Evolutionary conservation across 169 alveolate genomes (phyloP).

Genomic region (Eimeria zaria): DNA sequence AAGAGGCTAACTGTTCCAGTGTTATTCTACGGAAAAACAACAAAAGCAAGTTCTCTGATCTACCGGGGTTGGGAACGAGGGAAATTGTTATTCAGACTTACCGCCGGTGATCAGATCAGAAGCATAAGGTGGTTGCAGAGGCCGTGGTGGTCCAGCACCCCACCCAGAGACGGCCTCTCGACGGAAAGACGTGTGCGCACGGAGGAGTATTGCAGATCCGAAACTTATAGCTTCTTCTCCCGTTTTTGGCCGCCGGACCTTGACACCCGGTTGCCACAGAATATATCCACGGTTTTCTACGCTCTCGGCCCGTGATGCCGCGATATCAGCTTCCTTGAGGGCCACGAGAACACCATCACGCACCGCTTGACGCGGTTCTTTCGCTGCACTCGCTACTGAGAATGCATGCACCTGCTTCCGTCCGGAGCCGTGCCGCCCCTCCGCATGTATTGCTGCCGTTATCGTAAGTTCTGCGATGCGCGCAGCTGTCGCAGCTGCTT

Average conservation of each 20-base stretch:
- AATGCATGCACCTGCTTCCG: not conserved
- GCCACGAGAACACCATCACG: not conserved
- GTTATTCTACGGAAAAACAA: not conserved
- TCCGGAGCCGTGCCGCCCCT: not conserved
- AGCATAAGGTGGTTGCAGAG: constrained; percentile 11
- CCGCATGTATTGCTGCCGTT: not conserved
- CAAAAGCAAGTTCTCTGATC: not conserved
- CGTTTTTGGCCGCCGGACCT: constrained; percentile 60
- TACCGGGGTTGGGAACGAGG: not conserved
- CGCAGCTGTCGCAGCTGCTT: constrained; percentile 60
- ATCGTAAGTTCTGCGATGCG: constrained; percentile 28
- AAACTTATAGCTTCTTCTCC: constrained; percentile 77
- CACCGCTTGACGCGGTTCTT: not conserved
- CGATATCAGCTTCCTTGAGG: constrained; percentile 29
- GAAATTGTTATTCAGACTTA: not conserved
- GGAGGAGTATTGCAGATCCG: constrained; percentile 76
- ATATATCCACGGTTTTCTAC: constrained; percentile 38
- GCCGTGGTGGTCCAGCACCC: not conserved
- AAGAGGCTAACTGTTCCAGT: not conserved
- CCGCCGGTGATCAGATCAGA: constrained; percentile 64
- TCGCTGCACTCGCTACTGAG: not conserved
- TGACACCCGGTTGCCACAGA: constrained; percentile 83
- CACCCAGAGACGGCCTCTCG: not conserved
- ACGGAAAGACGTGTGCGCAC: constrained; percentile 9
- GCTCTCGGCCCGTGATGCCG: constrained; percentile 54